A percentile compares a stretch with the other conserved stretches of the same genome.
These are phyloP conservation scores for Chrysoporthe deuterocubensis DNA, from an alignment of 2,329 filamentous ascomycete species.

Conservation along the genomic window DNA sequence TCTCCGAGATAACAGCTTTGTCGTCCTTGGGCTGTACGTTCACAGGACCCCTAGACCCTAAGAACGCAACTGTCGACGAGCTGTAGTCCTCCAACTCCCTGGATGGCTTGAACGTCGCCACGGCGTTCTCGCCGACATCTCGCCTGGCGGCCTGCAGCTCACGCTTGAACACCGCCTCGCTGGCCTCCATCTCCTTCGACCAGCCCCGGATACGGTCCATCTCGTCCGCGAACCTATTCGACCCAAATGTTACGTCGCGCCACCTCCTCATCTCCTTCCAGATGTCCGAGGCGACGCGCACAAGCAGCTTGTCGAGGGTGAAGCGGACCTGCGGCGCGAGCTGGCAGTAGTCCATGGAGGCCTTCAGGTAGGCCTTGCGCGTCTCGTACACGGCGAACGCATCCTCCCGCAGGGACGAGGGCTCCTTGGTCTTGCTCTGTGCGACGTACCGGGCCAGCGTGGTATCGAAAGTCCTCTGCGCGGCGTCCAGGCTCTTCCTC, in stretches of 20 bases:
- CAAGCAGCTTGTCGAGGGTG: constrained; percentile 82
- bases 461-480: constrained; percentile 84
- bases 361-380: constrained; percentile 85
- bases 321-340: constrained; percentile 84
- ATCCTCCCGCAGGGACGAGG: constrained; percentile 88
- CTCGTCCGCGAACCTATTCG: constrained; percentile 73
- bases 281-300: constrained; percentile 82
- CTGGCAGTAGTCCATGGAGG: constrained; percentile 91
- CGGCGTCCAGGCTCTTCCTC: constrained; percentile 72
- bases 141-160: constrained; percentile 80
- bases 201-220: constrained; percentile 92
- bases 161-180: constrained; percentile 80
- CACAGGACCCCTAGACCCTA: constrained; percentile 72
- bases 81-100: constrained; percentile 93
- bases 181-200: constrained; percentile 90
- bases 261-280: constrained; percentile 83
- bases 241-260: constrained; percentile 66
- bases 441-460: constrained; percentile 79
- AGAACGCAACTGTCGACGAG: constrained; percentile 84
- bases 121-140: constrained; percentile 79
- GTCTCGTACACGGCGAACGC: constrained; percentile 95
- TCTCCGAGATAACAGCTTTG: constrained; percentile 66
- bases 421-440: constrained; percentile 92
- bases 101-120: constrained; percentile 75
- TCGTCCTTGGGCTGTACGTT: constrained; percentile 61